A percentile compares a stretch with the other conserved stretches of the same genome.
Evolutionary conservation across 2,329 filamentous ascomycete genomes (phyloP).

Genomic region (Colletotrichum acutatum): DNA sequence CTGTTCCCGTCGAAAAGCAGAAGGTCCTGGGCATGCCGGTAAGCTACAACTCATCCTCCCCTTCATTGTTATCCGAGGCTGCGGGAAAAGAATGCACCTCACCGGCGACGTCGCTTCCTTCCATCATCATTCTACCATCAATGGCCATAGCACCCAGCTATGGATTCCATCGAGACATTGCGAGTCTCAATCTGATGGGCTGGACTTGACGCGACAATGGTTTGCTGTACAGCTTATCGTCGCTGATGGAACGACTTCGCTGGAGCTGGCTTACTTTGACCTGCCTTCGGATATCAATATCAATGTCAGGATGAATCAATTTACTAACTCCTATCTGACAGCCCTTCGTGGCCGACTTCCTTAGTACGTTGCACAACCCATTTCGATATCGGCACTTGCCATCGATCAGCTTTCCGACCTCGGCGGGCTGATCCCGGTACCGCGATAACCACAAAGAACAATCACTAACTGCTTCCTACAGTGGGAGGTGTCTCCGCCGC

Average conservation of each 20-base stretch:
- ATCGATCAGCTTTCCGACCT: not conserved
- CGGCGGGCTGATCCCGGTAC: not conserved
- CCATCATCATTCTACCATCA: constrained; percentile 7
- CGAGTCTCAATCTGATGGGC: not conserved
- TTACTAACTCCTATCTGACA: constrained; percentile 57
- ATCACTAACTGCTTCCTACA: constrained; percentile 54
- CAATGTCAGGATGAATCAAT: not conserved
- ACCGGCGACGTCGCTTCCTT: constrained; percentile 38
- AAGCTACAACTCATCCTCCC: constrained; percentile 49
- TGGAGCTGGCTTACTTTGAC: not conserved
- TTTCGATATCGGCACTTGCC: not conserved
- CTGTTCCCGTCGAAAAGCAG: constrained; percentile 60
- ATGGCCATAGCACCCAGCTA: constrained; percentile 13
- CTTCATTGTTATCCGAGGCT: constrained; percentile 30
- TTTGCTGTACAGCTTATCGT: constrained; percentile 6
- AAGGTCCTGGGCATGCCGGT: constrained; percentile 76
- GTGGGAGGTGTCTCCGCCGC: constrained; percentile 99
- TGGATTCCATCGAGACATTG: not conserved
- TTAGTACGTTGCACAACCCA: constrained; percentile 81
- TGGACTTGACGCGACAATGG: constrained; percentile 3
- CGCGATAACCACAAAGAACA: not conserved
- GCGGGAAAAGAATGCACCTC: constrained; percentile 44
- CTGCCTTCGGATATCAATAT: not conserved
- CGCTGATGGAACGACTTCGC: not conserved
- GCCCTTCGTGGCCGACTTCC: constrained; percentile 97